Conservation (phyloP, 2,329 filamentous ascomycete species). For the Exophiala spinifera region DNA sequence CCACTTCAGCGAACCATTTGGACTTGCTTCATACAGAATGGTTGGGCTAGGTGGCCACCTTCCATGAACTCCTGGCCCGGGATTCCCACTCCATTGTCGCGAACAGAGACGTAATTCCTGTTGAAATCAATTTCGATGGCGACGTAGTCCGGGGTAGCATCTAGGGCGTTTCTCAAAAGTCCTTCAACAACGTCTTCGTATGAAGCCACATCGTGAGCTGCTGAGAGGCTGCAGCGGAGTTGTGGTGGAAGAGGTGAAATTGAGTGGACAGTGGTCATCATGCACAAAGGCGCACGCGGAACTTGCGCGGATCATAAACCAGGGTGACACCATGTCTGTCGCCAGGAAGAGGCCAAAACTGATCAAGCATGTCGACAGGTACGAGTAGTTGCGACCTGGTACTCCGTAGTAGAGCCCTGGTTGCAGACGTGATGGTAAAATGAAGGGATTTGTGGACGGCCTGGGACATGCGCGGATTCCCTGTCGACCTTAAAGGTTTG, state of each 20-base stretch:
- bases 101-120: slow-evolving; percentile 72
- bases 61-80: slow-evolving; percentile 63
- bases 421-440: too few relatives aligned
- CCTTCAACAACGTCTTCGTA: slow-evolving; percentile 69
- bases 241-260: slow-evolving; percentile 18
- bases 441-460: too few relatives aligned
- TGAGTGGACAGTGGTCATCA: slow-evolving; percentile 3
- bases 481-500: too few relatives aligned
- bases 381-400: not conserved
- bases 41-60: slow-evolving; percentile 36
- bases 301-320: not conserved
- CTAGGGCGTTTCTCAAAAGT: slow-evolving; percentile 78
- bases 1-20: slow-evolving; percentile 7
- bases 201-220: slow-evolving; percentile 74
- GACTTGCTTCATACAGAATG: slow-evolving; percentile 62
- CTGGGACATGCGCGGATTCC: too few relatives aligned
- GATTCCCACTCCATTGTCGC: slow-evolving; percentile 84
- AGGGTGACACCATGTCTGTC: not conserved
- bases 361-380: not conserved
- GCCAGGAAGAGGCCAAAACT: not conserved
- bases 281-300: not conserved
- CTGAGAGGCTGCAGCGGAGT: slow-evolving; percentile 64
- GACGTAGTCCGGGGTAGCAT: slow-evolving; percentile 69
- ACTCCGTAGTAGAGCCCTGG: not conserved
- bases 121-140: slow-evolving; percentile 69